A percentile compares a stretch with the other conserved stretches of the same genome.
These are phyloP conservation scores for Entelexis paramagnoliae DNA, from an alignment of 1,139 yeast genomes.

Conservation along the genomic window DNA sequence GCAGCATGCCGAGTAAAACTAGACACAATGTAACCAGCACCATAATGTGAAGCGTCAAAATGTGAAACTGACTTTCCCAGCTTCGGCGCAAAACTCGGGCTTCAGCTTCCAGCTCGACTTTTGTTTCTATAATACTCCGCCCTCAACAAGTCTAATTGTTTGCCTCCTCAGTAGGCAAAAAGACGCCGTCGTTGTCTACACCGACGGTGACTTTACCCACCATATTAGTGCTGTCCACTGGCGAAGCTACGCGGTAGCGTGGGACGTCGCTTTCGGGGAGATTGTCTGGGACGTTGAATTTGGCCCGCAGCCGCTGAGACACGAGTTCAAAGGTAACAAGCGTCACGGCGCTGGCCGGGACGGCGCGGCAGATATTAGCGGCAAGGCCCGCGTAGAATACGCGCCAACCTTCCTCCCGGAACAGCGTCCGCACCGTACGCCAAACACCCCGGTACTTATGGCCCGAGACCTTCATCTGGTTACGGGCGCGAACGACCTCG, in stretches of 20 bases:
- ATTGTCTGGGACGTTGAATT: neutral
- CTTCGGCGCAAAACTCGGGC: no score
- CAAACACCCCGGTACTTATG: conserved; percentile 35
- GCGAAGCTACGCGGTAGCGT: conserved; percentile 2
- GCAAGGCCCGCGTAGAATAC: conserved; percentile 89
- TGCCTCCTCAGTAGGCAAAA: neutral
- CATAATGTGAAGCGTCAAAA: no score
- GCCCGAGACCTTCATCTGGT: conserved; percentile 46
- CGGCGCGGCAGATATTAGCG: conserved; percentile 78
- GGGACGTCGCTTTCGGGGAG: neutral
- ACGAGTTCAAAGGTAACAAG: conserved; percentile 86
- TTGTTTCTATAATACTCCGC: neutral
- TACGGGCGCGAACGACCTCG: conserved; percentile 83
- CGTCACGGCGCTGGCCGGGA: conserved; percentile 92
- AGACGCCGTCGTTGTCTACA: neutral
- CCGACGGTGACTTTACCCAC: neutral
- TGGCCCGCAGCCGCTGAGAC: conserved; percentile 30
- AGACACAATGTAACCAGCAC: no score
- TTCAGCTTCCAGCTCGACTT: no score
- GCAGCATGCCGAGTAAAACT: no score
- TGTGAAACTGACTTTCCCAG: no score
- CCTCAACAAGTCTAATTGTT: neutral
- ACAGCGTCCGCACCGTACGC: conserved; percentile 45
- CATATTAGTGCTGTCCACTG: neutral
- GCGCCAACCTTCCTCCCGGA: conserved; percentile 57